Evolutionary conservation across 805 yeast species (phyloP), one percentile per base, ranked within the genome.

Genomic region (Pichia manshurica): DNA sequence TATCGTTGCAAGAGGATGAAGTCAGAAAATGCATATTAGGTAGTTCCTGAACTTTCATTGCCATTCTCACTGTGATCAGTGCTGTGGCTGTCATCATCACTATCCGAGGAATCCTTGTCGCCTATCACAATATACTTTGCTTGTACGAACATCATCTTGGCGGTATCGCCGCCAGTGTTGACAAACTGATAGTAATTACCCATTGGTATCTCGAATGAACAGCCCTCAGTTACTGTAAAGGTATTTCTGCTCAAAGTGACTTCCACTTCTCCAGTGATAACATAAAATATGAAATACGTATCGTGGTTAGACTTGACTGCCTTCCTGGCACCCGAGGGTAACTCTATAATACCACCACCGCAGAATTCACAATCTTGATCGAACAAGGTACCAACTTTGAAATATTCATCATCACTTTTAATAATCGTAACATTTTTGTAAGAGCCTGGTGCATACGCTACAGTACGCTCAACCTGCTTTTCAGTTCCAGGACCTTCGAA

Each of bases 181-280:
- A 72, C 73, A 53, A 89, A 74, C 16, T 84, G 78, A 63, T 87
- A 88, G 38, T 74, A 72, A 59, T 85, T 86, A 5, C 82, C 84
- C 67, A 84, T 77, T 1, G 96, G 96, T 5, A 90, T 74, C 57
- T 84, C 86, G 57, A 89, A 82, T 4, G 91, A 77, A 45, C 95
- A 84, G 1, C 96, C 96, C 47, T 73, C 69, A 0, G 77, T 72
- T 6, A 82, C 84, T 4, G 79, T 65, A 60, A 89, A 86, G 20
- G 68, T 71, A 19, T 71, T 73, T 5, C 77, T 78, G 17, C 78
- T 75, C 4, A 89, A 53, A 1, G 80, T 76, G 2, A 86, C 90
- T 56, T 86, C 87, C 8, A 87, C 60, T 2, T 74, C 55, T 0
- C 97, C 97, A 35, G 73, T 68, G 4, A 84, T 74, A 38, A 89